Base-by-base conservation (phyloP, 1,284 basidiomycete genomes). In the Lentinula novae-zelandiae region DNA sequence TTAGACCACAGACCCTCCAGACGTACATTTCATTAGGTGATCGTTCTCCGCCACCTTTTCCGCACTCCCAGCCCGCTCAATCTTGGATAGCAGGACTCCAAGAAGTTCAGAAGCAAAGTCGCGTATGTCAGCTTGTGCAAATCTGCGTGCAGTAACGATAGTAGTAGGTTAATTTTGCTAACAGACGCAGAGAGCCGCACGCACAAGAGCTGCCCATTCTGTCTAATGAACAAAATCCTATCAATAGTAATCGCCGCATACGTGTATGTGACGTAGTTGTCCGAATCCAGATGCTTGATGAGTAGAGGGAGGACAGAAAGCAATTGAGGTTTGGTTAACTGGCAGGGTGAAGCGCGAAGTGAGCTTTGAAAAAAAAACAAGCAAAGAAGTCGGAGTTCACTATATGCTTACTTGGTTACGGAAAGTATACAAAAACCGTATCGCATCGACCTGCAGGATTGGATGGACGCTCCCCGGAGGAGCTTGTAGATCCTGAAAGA, bases 21-120 rank as follows among this genome's bases (percentile, higher is more conserved):
- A 34, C 87, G 54, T 66, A 94, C 96, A 97, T 79, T 95, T 96
- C 94, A 98, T 98, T 58, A 98, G 78, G 75, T 97, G 93, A 72
- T 99, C 96, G 70, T 99, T 99, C 73, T 98, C 96, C 0, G 97
- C 94, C 33, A 98, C 85, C 78, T 97, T 97, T 72, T 98, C 93
- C 0, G 96, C 89, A 1, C 93, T 92, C 0, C 81, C 82, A n/a
- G 88, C 91, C 44, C 80, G 77, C 71, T 95, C 92, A 57, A 98
- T 92, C 72, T 92, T 95, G 48, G 76, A 75, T 66, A 99, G 83
- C 3, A 98, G 77, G 2, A 89, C 89, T 69, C 89, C 81, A 42
- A 99, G 75, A 62, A 98, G 82, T 52, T 82, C 80, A 22, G 87
- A 82, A 3, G 95, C 92, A 66, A 92, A 86, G 2, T 93, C 91